Base-by-base conservation (phyloP, 2,329 filamentous ascomycete genomes). In the Pseudogymnoascus sp. region DNA sequence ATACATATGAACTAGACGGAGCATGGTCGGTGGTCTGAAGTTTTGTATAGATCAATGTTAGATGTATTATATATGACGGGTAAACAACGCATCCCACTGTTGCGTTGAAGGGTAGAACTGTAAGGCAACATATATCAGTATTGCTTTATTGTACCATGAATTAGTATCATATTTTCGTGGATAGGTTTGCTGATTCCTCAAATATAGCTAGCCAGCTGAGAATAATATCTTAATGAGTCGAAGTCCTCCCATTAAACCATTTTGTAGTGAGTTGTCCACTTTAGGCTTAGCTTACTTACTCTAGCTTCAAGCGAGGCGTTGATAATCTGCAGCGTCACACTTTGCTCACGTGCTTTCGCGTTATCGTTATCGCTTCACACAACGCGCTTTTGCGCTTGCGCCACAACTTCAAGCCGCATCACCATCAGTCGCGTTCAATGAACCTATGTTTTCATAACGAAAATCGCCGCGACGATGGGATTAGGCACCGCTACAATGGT, bases 1-100 rank as follows among this genome's bases (percentile, higher is more conserved):
- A 56, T 56, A 56, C 50, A 56, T 56, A 56, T 56, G 50, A 34
- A 56, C 50, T 56, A 21, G 50, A 56, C 28, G 50, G 50, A 56
- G 50, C 50, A 36, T 34, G 50, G 50, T 34, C 18, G 50, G 50
- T 56, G 50, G 50, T 56, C 50, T 56, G 50, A 34, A 34, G 25
- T 16, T 34, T 56, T 56, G 50, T 56, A 56, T 56, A 34, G 50
- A 56, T 56, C 50, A 56, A 56, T 21, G 50, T 56, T 56, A 18
- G 28, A 56, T 56, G 50, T 56, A 56, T 56, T 56, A 56, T 56
- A 42, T 42, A 56, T 56, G 50, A 34, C n/a, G 28, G 50, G 50
- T 56, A 56, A 34, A 56, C 50, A 56, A 56, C 50, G 16, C 50
- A 56, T 21, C 28, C 50, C 16, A 14, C 10, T 34, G 18, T 56